phyloP scores from a whole-genome alignment of 2,329 filamentous ascomycete genomes.

The Phyllosticta capitalensis region DNA sequence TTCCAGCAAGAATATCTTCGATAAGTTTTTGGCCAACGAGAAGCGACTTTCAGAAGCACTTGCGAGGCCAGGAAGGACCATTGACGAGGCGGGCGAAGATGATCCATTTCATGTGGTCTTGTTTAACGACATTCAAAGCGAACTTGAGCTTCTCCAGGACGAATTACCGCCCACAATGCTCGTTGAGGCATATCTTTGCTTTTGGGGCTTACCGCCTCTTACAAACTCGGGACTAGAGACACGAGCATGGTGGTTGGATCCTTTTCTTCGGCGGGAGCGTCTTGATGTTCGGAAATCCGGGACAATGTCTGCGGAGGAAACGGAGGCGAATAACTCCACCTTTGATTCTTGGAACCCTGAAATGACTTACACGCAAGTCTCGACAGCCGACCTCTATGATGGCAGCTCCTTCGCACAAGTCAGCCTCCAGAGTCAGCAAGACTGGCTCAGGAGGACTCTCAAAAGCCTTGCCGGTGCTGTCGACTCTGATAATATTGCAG shows the following conservation, averaged over 20 bases:
- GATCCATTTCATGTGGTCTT: conserved; percentile 79
- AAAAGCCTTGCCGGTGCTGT: conserved; percentile 44
- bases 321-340: background rate
- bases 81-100: conserved; percentile 65
- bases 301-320: background rate
- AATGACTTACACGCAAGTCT: background rate
- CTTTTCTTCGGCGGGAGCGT: conserved; percentile 40
- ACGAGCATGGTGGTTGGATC: conserved; percentile 38
- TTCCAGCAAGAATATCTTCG: conserved; percentile 14
- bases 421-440: conserved; percentile 17
- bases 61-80: conserved; percentile 58
- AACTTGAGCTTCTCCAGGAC: conserved; percentile 42
- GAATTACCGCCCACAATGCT: conserved; percentile 37
- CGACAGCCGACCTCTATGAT: conserved; percentile 12
- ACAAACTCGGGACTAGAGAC: conserved; percentile 16
- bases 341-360: background rate
- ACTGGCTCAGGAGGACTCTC: conserved; percentile 46
- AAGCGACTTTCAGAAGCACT: conserved; percentile 38
- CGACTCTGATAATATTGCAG: conserved; percentile 44
- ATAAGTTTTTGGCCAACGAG: conserved; percentile 41
- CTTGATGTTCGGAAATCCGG: background rate
- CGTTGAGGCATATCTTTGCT: conserved; percentile 54
- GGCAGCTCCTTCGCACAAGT: background rate
- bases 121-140: conserved; percentile 61
- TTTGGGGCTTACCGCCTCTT: conserved; percentile 42